Percentiles rank a stretch among this genome's conserved stretches.
These are phyloP conservation scores for Setaria italica DNA, from an alignment of 202 grass and related monocot species.

Conservation along the genomic window DNA sequence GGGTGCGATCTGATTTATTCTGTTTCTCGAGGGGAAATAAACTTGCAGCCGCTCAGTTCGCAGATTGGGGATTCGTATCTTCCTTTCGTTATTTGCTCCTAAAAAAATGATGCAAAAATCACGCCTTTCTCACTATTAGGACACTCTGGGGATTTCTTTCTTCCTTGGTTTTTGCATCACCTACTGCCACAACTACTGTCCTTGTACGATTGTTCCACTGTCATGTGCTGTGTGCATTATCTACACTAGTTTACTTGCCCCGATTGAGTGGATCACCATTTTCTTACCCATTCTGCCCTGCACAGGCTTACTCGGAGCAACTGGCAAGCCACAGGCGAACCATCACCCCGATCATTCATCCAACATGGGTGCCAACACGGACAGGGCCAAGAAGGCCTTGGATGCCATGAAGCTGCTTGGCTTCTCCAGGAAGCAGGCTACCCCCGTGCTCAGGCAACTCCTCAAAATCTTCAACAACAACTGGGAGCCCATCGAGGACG, in stretches of 20 bases:
- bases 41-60: background rate
- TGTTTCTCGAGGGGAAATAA: background rate
- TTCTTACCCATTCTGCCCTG: background rate
- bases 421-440: slow-evolving; percentile 39
- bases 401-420: slow-evolving; percentile 64
- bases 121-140: background rate
- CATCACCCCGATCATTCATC: background rate
- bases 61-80: background rate
- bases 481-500: slow-evolving; percentile 79
- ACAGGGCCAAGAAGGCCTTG: slow-evolving; percentile 45
- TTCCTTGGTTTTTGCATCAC: background rate
- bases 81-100: background rate
- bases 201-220: background rate
- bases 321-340: no score
- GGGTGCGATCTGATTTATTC: background rate
- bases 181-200: background rate
- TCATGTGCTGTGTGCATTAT: background rate
- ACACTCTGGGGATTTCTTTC: background rate
- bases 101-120: background rate
- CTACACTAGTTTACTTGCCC: background rate
- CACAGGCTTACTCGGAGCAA: background rate
- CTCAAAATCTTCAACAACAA: slow-evolving; percentile 51
- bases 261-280: background rate
- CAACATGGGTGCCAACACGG: slow-evolving; percentile 29
- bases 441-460: slow-evolving; percentile 57